These are phyloP conservation scores for Guadua angustifolia DNA, from an alignment of 176 grass and related monocot genomes.

Conservation along the genomic window DNA sequence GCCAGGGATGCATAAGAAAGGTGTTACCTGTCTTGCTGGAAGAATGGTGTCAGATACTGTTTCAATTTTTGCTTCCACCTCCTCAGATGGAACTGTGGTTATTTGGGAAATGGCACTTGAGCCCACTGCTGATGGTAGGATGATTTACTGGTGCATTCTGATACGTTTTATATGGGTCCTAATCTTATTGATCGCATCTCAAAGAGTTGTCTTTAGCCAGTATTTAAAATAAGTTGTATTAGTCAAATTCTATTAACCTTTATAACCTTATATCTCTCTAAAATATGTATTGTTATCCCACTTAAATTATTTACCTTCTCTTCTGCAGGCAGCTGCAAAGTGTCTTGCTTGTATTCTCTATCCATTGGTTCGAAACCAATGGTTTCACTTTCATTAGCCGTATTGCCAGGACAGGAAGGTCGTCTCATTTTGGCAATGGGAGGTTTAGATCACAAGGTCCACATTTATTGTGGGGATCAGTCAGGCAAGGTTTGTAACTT, in stretches of 20 bases:
- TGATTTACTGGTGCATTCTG: conserved; percentile 14
- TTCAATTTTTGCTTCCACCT: conserved; percentile 85
- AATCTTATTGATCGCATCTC: not conserved
- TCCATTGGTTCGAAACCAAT: conserved; percentile 84
- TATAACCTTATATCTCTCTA: not conserved
- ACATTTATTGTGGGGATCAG: conserved; percentile 72
- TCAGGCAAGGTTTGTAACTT: conserved; percentile 72
- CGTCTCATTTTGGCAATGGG: conserved; percentile 90
- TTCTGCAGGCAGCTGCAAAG: conserved; percentile 65
- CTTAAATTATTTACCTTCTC: conserved; percentile 8
- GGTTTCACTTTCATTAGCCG: conserved; percentile 89
- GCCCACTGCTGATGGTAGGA: conserved; percentile 54
- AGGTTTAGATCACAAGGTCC: conserved; percentile 90
- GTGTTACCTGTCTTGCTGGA: conserved; percentile 80
- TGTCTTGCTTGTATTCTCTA: conserved; percentile 78
- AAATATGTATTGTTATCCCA: not conserved
- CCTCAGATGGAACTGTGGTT: conserved; percentile 79
- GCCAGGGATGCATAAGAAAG: conserved; percentile 90
- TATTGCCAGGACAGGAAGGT: conserved; percentile 54
- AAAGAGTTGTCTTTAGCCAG: not conserved
- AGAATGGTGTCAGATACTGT: conserved; percentile 63
- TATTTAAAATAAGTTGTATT: not conserved
- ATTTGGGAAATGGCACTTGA: conserved; percentile 74
- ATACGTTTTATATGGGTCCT: not conserved
- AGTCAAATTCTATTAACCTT: not conserved